Evolutionary conservation across 768 basidiomycete genomes (phyloP), one percentile per base, ranked within the genome.

Genomic region (Mycena pura): DNA sequence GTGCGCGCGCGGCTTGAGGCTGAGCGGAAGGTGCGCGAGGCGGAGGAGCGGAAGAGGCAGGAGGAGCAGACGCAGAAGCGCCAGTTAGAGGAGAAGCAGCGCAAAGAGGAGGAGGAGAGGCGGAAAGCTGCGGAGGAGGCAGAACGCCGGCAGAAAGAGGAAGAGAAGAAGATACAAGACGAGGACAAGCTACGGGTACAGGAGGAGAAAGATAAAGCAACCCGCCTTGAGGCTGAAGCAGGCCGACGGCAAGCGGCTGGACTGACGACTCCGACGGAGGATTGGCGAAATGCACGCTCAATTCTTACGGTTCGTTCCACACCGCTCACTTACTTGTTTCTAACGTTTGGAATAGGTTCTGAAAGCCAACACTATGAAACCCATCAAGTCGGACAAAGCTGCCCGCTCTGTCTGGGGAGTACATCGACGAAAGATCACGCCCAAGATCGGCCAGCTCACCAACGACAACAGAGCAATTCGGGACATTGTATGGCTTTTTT

Each of bases 391-490:
- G 3, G 73, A 88, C 67, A 78, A 82, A 45, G 72, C 73, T 6
- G 69, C 81, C 57, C 91, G 87, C 71, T 75, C 86, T 11, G 75
- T 80, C 25, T 93, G 91, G 87, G 86, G 81, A 50, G 82, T 81
- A 49, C 79, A 83, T 48, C 87, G 94, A 24, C 85, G 95, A 43
- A 83, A 88, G 68, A 92, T 96, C 47, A 93, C 87, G 3, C 91
- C 92, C 27, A 94, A 91, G 73, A 87, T 96, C 45, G 93, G 93
- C 8, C 94, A 95, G 72, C 74, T 96, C 24, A 95, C 92, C 6
- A 89, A 91, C 62, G 90, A 93, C 57, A 59, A 74, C 1, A 69
- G 77, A 7, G 80, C 84, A 11, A 92, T 93, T 53, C 54, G 76
- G 34, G 83, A 83, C 24, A 90, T 94, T 67, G 88, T 91, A 73